A percentile compares a stretch with the other conserved stretches of the same genome.
These are phyloP conservation scores for Zoysia matrella DNA, from an alignment of 202 grass and related monocot species.

Conservation along the genomic window DNA sequence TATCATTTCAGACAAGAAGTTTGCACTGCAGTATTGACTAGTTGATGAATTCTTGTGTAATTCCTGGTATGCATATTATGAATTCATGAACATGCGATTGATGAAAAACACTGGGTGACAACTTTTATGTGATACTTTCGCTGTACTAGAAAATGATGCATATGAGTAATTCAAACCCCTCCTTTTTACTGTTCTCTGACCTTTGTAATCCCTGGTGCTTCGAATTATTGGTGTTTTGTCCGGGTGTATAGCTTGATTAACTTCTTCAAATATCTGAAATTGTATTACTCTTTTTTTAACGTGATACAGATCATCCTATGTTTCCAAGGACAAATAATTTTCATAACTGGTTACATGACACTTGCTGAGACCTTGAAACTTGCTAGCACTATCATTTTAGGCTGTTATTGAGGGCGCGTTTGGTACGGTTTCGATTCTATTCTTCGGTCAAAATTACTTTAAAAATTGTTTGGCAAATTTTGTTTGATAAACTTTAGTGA, in stretches of 20 bases:
- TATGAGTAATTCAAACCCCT: not conserved
- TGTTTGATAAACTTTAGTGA: no score
- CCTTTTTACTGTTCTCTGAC: not conserved
- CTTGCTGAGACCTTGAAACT: no score
- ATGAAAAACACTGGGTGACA: not conserved
- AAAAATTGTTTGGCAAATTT: no score
- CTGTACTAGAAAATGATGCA: not conserved
- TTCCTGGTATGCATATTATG: not conserved
- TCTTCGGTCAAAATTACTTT: no score
- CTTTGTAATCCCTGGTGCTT: not conserved
- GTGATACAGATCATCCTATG: no score
- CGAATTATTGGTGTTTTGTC: not conserved
- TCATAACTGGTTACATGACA: no score
- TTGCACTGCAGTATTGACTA: not conserved
- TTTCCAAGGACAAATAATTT: no score
- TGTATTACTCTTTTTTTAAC: no score
- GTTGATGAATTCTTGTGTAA: not conserved
- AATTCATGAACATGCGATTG: not conserved
- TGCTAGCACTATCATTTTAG: no score
- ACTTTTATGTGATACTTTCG: not conserved
- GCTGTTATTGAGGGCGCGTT: no score
- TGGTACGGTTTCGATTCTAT: no score
- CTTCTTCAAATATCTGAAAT: no score
- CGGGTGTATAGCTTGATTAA: not conserved
- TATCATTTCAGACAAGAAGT: not conserved